These are phyloP conservation scores for Telfairia occidentalis DNA, from an alignment of 331 rosid genomes.

Conservation along the genomic window DNA sequence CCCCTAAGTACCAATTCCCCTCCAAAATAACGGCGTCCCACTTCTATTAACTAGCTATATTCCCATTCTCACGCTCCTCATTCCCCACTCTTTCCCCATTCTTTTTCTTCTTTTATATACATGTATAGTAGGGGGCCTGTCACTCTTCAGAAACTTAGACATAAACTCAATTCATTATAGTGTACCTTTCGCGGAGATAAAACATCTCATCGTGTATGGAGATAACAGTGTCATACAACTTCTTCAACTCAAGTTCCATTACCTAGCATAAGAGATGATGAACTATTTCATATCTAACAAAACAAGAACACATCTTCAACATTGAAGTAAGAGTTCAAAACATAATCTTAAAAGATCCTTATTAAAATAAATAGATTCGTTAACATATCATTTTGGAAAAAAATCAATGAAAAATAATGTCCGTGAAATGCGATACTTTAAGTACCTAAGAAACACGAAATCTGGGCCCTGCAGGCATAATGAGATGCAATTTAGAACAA, in stretches of 20 bases:
- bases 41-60: too few species aligned
- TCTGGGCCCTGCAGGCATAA: not conserved
- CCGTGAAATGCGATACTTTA: not conserved
- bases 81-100: too few species aligned
- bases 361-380: not conserved
- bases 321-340: not conserved
- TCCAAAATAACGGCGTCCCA: too few species aligned
- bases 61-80: too few species aligned
- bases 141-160: not conserved
- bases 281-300: slow-evolving; percentile 13
- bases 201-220: slow-evolving; percentile 94
- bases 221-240: slow-evolving; percentile 47
- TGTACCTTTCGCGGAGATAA: slow-evolving; percentile 84
- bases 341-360: not conserved
- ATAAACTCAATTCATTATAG: slow-evolving; percentile 1
- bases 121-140: too few species aligned
- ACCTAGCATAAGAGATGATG: slow-evolving; percentile 32
- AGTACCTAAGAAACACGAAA: not conserved
- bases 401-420: not conserved
- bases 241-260: slow-evolving; percentile 81
- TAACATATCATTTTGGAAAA: not conserved
- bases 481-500: not conserved
- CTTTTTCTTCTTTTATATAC: too few species aligned
- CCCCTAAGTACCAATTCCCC: too few species aligned
- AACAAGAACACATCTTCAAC: not conserved